Evolutionary conservation across 129 eudicot species (phyloP), one percentile per base, ranked within the genome.

Genomic region (Saussurea involucrata): DNA sequence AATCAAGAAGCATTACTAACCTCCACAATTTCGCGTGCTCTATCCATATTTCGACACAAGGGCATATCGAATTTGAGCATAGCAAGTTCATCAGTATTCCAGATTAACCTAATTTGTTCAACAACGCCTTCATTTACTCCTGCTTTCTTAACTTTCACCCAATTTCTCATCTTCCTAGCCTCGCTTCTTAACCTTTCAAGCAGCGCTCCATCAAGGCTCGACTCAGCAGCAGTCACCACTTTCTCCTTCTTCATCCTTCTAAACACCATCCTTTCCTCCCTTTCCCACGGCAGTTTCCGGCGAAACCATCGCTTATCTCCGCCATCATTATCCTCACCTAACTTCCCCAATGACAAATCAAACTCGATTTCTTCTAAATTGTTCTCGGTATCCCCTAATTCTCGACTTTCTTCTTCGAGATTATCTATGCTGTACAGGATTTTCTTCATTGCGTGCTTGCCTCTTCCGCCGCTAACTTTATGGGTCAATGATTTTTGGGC

Each of bases 11-110:
- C 53, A 72, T 71, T 55, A 81, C 76, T 66, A 77, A 95, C 99
- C 99, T 95, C 97, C 37, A 87, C 90, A 55, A 95, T 92, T 80
- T 95, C 99, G 27, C 87, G 83, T 0, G 99, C 99, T 84, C 99
- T 80, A n/a, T 90, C 95, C 99, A 95, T 92, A 66, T 95, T 95
- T 49, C 86, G 81, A 77, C 96, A 86, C 75, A 95, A 85, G 1
- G 99, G 99, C 67, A 88, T 31, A 79, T 88, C 95, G 72, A 95
- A 89, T 63, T 90, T 95, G 20, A 95, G 64, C 97, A 95, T 88
- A 27, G 81, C 96, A 84, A 95, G 99, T 86, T 95, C 97, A 85
- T 87, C 82, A 55, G 76, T 79, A 28, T 83, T 84, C 99, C 99
- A 95, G 82, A 84, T 76, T 0, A 71, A 76, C 31, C 76, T 78